These are phyloP conservation scores for Saccharomyces uvarum DNA, from an alignment of 1,139 yeast genomes.

Conservation along the genomic window DNA sequence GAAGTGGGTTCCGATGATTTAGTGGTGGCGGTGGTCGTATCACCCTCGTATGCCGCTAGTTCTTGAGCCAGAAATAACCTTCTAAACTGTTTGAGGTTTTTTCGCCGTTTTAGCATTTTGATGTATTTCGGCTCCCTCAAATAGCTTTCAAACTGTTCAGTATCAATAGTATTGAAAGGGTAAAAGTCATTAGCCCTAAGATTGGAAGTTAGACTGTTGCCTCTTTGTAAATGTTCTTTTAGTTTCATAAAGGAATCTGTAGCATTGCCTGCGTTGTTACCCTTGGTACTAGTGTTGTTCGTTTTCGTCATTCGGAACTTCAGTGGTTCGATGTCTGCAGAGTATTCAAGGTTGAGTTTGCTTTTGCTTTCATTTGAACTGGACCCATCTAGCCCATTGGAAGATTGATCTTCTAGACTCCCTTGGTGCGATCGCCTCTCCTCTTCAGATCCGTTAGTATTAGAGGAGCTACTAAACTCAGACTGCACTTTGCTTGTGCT, in stretches of 20 bases:
- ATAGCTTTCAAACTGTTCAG: slow-evolving; percentile 34
- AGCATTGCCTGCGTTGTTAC: background rate
- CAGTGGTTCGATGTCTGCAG: slow-evolving; percentile 25
- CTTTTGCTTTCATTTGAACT: slow-evolving; percentile 1
- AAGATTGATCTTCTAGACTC: background rate
- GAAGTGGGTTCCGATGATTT: slow-evolving; percentile 6
- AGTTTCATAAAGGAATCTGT: slow-evolving; percentile 1
- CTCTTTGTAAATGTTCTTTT: slow-evolving; percentile 3
- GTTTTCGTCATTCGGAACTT: slow-evolving; percentile 16
- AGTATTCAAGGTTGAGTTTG: slow-evolving; percentile 10
- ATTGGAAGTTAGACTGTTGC: background rate
- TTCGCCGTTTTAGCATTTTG: slow-evolving; percentile 36
- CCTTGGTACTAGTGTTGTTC: background rate
- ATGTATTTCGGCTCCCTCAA: slow-evolving; percentile 49
- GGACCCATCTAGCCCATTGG: background rate
- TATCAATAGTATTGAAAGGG: slow-evolving; percentile 17
- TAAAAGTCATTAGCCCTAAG: slow-evolving; percentile 2
- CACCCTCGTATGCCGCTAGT: slow-evolving; percentile 30
- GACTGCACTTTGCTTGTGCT: background rate
- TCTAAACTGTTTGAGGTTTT: slow-evolving; percentile 41
- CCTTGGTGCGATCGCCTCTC: background rate
- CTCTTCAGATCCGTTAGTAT: slow-evolving; percentile 1
- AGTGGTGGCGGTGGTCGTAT: slow-evolving; percentile 3
- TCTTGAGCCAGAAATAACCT: slow-evolving; percentile 78
- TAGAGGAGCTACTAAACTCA: background rate